Base-by-base conservation (phyloP, 805 yeast genomes). In the Zygosaccharomyces kombuchaensis region DNA sequence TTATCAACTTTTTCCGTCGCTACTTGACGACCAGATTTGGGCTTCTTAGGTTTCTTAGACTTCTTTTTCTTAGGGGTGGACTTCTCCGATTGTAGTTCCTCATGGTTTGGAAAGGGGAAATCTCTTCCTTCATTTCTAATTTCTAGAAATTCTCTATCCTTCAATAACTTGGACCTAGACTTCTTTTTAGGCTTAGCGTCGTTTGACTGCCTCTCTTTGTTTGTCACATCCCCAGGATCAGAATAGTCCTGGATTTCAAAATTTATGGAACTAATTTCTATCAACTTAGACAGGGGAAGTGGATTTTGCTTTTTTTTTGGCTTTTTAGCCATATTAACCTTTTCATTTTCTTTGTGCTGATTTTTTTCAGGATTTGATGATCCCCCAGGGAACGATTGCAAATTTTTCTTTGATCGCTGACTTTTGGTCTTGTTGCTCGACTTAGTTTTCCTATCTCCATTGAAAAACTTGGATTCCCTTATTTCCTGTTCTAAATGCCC, bases 381-480 rank as follows among this genome's bases (percentile, higher is more conserved):
- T 10, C 4, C 6, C 6, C 12, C 32, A 29, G 14, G n/a, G 14
- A 29, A 7, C 16, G 32, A 29, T 29, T 29, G 7, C n/a, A 29
- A 2, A 12, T 29, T 37, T 9, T 37, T 16, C 13, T 27, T 27
- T 10, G 19, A 13, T 7, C 16, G 19, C 10, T 17, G 34, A 23
- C 31, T 23, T n/a, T 12, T 38, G 22, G 13, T 16, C 25, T 27
- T 38, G 14, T 14, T 27, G 17, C n/a, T 22, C 5, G 29, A 10
- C 21, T 25, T 14, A 29, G 19, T 36, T 25, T 16, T 17, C 31
- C 17, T 19, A 6, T 10, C 10, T 5, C 22, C 29, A 29, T 27
- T 27, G 36, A 43, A 43, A n/a, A 43, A 29, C n/a, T 43, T 41
- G 14, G 19, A 31, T 36, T 43, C 46, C 16, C 13, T 9, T 13